Evolutionary conservation across 805 yeast genomes (phyloP).

Genomic region (Candida tallmaniae): DNA sequence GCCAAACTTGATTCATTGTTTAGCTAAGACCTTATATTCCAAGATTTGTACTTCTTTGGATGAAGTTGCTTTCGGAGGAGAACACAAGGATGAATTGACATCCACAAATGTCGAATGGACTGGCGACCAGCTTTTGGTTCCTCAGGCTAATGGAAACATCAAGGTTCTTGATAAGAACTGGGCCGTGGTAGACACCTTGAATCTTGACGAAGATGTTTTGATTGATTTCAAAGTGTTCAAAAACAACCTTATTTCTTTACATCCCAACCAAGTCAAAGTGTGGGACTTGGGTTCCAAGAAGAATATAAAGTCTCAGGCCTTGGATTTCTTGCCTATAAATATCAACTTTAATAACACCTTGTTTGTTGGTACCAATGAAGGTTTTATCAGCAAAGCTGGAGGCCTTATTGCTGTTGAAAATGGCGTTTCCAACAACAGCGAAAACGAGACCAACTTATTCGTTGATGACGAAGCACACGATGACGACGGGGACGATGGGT

Average conservation of each 20-base stretch:
- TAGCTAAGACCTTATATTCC: conserved; percentile 37
- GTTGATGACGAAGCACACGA: conserved; percentile 9
- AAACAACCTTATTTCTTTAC: conserved; percentile 54
- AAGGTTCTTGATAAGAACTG: conserved; percentile 43
- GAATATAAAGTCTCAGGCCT: conserved; percentile 14
- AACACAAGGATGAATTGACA: conserved; percentile 41
- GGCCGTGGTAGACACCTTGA: conserved; percentile 15
- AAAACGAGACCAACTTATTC: conserved; percentile 17
- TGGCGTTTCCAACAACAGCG: conserved; percentile 7
- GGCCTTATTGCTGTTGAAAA: conserved; percentile 9
- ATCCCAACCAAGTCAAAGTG: conserved; percentile 31
- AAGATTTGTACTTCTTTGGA: conserved; percentile 30
- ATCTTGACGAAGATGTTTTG: conserved; percentile 22
- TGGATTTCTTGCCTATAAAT: conserved; percentile 28
- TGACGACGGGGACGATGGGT: conserved; percentile 7
- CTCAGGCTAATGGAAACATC: conserved; percentile 49
- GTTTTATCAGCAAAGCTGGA: conserved; percentile 25
- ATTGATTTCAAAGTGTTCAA: conserved; percentile 61
- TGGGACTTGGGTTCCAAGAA: conserved; percentile 47
- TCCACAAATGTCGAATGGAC: conserved; percentile 66
- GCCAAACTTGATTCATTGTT: conserved; percentile 47
- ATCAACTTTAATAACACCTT: conserved; percentile 26
- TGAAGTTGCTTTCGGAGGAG: conserved; percentile 35
- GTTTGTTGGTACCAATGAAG: conserved; percentile 41
- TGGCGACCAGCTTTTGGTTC: conserved; percentile 67